Base-by-base conservation (phyloP, 345 rosid genomes). In the Nephelium lappaceum region DNA sequence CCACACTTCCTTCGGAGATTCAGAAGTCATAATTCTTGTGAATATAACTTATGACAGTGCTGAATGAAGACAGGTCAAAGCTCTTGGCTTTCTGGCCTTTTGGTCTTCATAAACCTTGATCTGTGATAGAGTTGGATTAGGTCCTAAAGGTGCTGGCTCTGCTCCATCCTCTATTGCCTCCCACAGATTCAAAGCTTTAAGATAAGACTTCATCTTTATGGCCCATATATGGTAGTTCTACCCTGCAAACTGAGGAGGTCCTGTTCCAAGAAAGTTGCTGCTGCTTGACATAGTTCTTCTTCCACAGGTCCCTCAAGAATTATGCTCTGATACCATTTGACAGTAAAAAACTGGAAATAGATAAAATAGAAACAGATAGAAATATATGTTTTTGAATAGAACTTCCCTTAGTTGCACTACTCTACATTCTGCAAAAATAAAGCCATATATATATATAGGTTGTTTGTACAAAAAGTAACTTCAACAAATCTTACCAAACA, bases 161-260 rank as follows among this genome's bases (percentile, higher is more conserved):
- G 16, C 43, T 5, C 53, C 78, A 9, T 64, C 58, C 21, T 75
- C 70, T 49, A 75, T 11, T 11, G 55, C 53, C 16, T 75, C 57
- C 78, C 78, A 75, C 57, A 75, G 19, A 14, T 62, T 68, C 5
- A 8, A 7, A 31, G 42, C 67, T 45, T 8, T 25, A 9, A 73
- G 18, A 57, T 16, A 73, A 27, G 67, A 43, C 5, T 27, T 58
- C 77, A 73, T 73, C 49, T 47, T 73, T 0, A 57, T n/a, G 2
- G 62, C 62, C 62, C 62, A 57, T n/a, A 57, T 57, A 4, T 57
- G 62, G 21, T 57, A 57, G 49, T 45, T 45, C 10, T 57, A 6
- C 10, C 62, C n/a, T 5, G 0, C 10, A 10, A 57, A 57, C 1
- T 4, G 0, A 5, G 62, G 62, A 0, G 62, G 5, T 15, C 9